Evolutionary conservation across 305 asterid species (phyloP), one percentile per base, ranked within the genome.

Genomic region (Rubia occidens): DNA sequence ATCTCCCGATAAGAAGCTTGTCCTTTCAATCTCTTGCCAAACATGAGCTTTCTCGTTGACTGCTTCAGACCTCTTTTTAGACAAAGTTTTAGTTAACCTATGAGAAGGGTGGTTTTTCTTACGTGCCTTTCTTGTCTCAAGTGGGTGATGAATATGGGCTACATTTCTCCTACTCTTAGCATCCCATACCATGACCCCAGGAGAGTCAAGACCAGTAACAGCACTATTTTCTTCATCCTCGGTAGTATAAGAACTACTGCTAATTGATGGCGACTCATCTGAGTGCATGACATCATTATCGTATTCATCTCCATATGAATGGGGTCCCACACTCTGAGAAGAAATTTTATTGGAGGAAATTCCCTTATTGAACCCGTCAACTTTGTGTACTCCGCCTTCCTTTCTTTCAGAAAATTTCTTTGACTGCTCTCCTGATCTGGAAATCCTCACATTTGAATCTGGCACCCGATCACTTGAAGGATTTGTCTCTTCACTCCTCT

Each of bases 101-200:
- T 76, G 84, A 72, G 95, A 80, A 67, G 66, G 87, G 68, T 47
- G 74, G 71, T 73, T 82, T 44, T 80, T 85, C 80, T 79, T 86
- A 74, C 69, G 81, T 64, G 77, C 66, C 79, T 82, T 88, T 74
- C 80, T 80, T 78, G 82, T 78, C 84, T 82, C 97, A 65, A 94
- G 97, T 56, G 99, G 99, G 68, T 94, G 99, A 85, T 86, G 97
- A 72, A 94, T 86, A 73, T 75, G 89, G 76, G 92, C 82, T 79
- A 84, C 82, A 70, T 83, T 91, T 74, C 87, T 86, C 79, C 81
- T 87, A 76, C 83, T 89, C 83, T 87, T 91, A 71, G 90, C 82
- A 82, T 91, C 96, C 99, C 97, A 94, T 67, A 94, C 97, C 84
- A 82, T 87, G 74, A 84, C 85, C 39, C 89, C 88, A 66, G 99